phyloP scores from a whole-genome alignment of 1,139 yeast genomes.

The Hyphopichia wangnamkhiaoensis region DNA sequence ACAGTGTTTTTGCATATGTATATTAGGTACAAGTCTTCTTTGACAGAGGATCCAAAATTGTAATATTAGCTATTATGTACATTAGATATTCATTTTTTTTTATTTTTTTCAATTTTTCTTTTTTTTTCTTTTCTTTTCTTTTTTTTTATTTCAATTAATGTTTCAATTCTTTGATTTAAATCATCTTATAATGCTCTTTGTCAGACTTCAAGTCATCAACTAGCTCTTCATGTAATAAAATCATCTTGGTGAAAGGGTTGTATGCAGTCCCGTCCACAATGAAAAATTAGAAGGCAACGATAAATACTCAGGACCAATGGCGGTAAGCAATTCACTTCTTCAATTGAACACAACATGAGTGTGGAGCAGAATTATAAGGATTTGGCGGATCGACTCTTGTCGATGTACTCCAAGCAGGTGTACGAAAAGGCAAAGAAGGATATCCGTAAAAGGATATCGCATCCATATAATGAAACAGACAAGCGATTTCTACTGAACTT shows the following conservation, averaged over 20 bases:
- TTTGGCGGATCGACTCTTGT: constrained; percentile 11
- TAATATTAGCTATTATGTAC: background rate
- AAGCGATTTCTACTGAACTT: constrained; percentile 11
- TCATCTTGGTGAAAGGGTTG: too few species aligned
- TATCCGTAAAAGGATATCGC: background rate
- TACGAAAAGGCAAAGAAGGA: constrained; percentile 4
- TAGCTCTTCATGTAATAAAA: too few species aligned
- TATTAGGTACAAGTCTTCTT: background rate
- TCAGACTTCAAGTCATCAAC: too few species aligned
- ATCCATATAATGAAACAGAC: constrained; percentile 9
- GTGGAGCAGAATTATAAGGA: constrained; percentile 8
- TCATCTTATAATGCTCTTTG: too few species aligned
- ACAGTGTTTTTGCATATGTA: background rate
- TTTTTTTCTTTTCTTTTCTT: background rate
- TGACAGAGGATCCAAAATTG: background rate
- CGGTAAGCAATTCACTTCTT: too few species aligned
- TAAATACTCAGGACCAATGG: too few species aligned
- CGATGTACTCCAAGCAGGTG: constrained; percentile 7
- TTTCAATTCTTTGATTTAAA: too few species aligned
- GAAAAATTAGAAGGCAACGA: too few species aligned
- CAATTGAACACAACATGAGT: too few species aligned
- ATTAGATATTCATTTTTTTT: background rate
- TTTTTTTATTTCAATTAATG: too few species aligned
- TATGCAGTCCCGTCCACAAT: too few species aligned
- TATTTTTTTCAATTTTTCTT: background rate